These are phyloP conservation scores for Astrephomene gubernaculifera DNA, from an alignment of 139 green algal species.

Conservation along the genomic window DNA sequence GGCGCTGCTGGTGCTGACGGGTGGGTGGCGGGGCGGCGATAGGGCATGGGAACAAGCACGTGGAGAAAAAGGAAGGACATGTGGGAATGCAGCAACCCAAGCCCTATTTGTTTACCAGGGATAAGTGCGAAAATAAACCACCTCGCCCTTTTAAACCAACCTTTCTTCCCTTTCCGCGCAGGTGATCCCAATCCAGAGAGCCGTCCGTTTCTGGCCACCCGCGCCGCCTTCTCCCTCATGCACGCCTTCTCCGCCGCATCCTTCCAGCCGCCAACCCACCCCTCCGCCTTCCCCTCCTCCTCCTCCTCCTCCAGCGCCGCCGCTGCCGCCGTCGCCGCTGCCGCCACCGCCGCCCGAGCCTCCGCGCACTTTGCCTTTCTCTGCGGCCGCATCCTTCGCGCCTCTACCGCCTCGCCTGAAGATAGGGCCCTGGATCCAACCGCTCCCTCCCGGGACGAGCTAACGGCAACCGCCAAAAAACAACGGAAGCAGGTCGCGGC, in stretches of 20 bases:
- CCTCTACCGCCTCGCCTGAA: background rate
- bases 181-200: background rate
- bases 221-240: background rate
- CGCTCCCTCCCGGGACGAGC: background rate
- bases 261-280: background rate
- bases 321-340: background rate
- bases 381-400: conserved; percentile 1
- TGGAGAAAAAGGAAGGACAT: too few relatives aligned
- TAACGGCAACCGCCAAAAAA: background rate
- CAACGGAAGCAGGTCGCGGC: background rate
- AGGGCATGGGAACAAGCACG: too few relatives aligned
- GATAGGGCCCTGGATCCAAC: background rate
- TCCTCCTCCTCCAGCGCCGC: background rate
- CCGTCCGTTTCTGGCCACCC: background rate
- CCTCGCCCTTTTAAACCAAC: too few relatives aligned
- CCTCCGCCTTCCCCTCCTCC: background rate
- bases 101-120: too few relatives aligned
- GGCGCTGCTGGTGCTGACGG: conserved; percentile 19
- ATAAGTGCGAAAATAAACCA: too few relatives aligned
- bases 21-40: background rate
- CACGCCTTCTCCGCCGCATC: background rate
- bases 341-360: conserved; percentile 6
- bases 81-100: too few relatives aligned
- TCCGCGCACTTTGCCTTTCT: conserved; percentile 29
- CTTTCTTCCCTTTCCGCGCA: too few relatives aligned